A percentile compares a stretch with the other conserved stretches of the same genome.
Conservation (phyloP, 2,329 filamentous ascomycete species). For the Nannizzia gypsea region DNA sequence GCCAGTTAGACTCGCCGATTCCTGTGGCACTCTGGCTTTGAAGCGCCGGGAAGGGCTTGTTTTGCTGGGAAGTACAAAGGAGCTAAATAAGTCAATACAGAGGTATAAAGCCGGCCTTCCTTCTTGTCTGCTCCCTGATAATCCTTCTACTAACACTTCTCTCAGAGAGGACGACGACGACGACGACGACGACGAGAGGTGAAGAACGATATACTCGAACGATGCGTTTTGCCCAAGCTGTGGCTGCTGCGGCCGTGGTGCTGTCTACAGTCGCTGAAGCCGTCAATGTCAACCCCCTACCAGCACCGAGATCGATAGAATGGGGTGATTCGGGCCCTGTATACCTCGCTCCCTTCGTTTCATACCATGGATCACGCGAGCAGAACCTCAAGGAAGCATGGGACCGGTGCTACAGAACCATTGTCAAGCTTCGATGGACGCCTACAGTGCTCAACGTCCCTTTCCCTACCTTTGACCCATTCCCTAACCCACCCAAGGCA, state of each 20-base stretch:
- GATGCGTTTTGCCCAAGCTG: slow-evolving; percentile 10
- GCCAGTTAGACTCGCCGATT: not conserved
- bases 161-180: not conserved
- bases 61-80: too few relatives aligned
- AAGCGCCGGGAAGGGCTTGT: not conserved
- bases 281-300: slow-evolving; percentile 44
- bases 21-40: not conserved
- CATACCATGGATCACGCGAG: slow-evolving; percentile 29
- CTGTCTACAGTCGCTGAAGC: slow-evolving; percentile 27
- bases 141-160: not conserved
- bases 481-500: slow-evolving; percentile 29
- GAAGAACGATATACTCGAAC: not conserved
- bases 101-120: not conserved
- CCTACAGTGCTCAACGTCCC: slow-evolving; percentile 44
- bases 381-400: slow-evolving; percentile 37
- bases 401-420: slow-evolving; percentile 39
- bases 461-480: slow-evolving; percentile 39
- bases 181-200: not conserved
- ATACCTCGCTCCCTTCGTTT: slow-evolving; percentile 28
- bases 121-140: not conserved
- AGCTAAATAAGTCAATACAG: not conserved
- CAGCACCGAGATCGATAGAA: slow-evolving; percentile 41
- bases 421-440: slow-evolving; percentile 42
- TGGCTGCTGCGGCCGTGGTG: slow-evolving; percentile 13
- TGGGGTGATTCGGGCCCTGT: slow-evolving; percentile 44